phyloP scores from a whole-genome alignment of 345 rosid species.

The Ceriops decandra region DNA sequence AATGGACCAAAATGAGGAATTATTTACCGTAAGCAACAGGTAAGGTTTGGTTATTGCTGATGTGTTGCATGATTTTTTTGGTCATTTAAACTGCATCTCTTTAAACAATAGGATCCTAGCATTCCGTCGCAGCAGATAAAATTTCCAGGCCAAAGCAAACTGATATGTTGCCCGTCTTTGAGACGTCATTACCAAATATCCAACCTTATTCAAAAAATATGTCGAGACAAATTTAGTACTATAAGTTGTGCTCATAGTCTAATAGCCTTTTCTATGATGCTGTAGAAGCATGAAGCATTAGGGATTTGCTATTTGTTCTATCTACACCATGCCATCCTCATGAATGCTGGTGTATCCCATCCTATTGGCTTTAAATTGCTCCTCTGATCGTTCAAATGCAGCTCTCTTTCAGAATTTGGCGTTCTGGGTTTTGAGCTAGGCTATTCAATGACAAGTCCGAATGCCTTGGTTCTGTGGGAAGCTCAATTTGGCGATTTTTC shows the following conservation, averaged over 20 bases:
- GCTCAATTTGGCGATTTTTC: slow-evolving; percentile 86
- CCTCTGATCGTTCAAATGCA: slow-evolving; percentile 16
- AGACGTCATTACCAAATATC: too few relatives aligned
- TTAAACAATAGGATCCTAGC: too few relatives aligned
- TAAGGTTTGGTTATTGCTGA: slow-evolving; percentile 8
- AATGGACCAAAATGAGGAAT: slow-evolving; percentile 64
- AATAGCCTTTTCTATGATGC: not conserved
- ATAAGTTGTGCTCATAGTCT: too few relatives aligned
- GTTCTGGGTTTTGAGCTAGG: slow-evolving; percentile 85
- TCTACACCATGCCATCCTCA: too few relatives aligned
- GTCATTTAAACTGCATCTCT: too few relatives aligned
- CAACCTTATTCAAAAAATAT: too few relatives aligned
- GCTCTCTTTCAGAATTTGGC: slow-evolving; percentile 81
- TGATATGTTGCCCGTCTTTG: too few relatives aligned
- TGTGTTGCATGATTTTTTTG: too few relatives aligned
- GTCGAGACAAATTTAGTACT: too few relatives aligned
- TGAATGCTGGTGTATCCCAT: too few relatives aligned
- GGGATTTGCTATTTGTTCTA: not conserved
- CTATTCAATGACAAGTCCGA: slow-evolving; percentile 83
- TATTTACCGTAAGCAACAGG: slow-evolving; percentile 92
- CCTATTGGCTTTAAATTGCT: not conserved
- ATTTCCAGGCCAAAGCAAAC: too few relatives aligned
- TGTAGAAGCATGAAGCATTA: not conserved
- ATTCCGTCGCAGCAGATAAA: too few relatives aligned
- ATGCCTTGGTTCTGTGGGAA: slow-evolving; percentile 72